A percentile compares a stretch with the other conserved stretches of the same genome.
These are phyloP conservation scores for Cladophialophora exuberans DNA, from an alignment of 2,329 filamentous ascomycete genomes.

Conservation along the genomic window DNA sequence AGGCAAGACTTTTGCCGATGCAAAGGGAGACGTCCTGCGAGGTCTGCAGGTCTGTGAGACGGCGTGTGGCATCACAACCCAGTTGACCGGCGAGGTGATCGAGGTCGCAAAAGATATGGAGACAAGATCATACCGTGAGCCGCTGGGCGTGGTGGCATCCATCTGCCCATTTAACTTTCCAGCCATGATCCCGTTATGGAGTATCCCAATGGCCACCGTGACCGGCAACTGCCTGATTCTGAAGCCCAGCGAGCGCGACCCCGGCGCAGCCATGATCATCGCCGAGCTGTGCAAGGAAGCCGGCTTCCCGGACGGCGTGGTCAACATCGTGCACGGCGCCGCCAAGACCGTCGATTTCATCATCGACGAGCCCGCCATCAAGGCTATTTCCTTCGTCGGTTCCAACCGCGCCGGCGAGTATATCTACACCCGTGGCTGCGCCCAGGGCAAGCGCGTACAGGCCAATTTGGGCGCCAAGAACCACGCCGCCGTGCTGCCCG, in stretches of 20 bases:
- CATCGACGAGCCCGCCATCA: constrained; percentile 68
- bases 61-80: constrained; percentile 68
- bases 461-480: constrained; percentile 73
- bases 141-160: constrained; percentile 65
- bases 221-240: constrained; percentile 67
- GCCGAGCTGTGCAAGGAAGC: constrained; percentile 66
- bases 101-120: constrained; percentile 74
- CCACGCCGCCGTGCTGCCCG: constrained; percentile 68
- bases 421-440: constrained; percentile 68
- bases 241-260: constrained; percentile 69
- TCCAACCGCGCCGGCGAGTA: constrained; percentile 71
- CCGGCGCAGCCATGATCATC: constrained; percentile 68
- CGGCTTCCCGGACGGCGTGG: constrained; percentile 66
- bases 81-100: constrained; percentile 67
- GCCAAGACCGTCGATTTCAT: constrained; percentile 71
- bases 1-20: constrained; percentile 70
- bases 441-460: constrained; percentile 71
- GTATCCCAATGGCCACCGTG: constrained; percentile 66
- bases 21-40: constrained; percentile 67
- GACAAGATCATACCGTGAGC: constrained; percentile 67
- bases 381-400: constrained; percentile 70
- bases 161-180: constrained; percentile 73
- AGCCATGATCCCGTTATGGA: constrained; percentile 72
- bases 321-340: constrained; percentile 69
- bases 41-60: constrained; percentile 70